Base-by-base conservation (phyloP, 2,329 filamentous ascomycete species). In the Stachybotrys echinatus region DNA sequence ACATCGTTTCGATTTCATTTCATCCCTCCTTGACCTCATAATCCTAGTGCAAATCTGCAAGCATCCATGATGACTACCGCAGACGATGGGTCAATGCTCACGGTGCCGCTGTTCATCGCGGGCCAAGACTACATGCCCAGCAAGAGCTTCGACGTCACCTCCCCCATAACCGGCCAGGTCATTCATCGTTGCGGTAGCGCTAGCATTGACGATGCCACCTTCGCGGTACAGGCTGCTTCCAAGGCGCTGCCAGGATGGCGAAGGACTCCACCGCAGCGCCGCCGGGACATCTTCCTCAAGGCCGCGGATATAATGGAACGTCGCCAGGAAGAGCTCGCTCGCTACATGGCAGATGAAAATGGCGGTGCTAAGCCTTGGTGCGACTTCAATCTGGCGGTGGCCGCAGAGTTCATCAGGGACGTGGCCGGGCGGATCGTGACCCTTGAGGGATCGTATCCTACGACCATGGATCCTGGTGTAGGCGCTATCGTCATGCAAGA, bases 201-300 rank as follows among this genome's bases (percentile, higher is more conserved):
- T 3, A 70, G 77, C 37, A 79, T 79, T 44, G 67, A 71, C 3
- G 73, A 80, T 54, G 84, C 84, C 23, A 67, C 78, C 18, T 67
- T 71, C 10, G 78, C 84, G 10, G 67, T 75, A 48, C 57, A 65
- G 22, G 68, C 74, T 6, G 88, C 88, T 1, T 73, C 83, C n/a
- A 72, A 74, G 14, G 88, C 89, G 1, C 85, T 89, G 66, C 78
- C 77, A 42, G 69, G 76, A 51, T 95, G 89, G 89, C 75, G 78
- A 42, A 79, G 78, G 55, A 79, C 79, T 3, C 82, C 80, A 43
- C 79, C 84, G 1, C 61, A 72, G 21, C 62, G 75, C 21, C 85
- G 87, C 38, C 83, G 88, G 34, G 80, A 86, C 55, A 82, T 95
- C 55, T 75, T 95, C 51, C 71, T 87, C 51, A 83, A 81, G 62